Percentiles rank a stretch among this genome's conserved stretches.
phyloP scores from a whole-genome alignment of 345 rosid genomes.

The Populus simonii region DNA sequence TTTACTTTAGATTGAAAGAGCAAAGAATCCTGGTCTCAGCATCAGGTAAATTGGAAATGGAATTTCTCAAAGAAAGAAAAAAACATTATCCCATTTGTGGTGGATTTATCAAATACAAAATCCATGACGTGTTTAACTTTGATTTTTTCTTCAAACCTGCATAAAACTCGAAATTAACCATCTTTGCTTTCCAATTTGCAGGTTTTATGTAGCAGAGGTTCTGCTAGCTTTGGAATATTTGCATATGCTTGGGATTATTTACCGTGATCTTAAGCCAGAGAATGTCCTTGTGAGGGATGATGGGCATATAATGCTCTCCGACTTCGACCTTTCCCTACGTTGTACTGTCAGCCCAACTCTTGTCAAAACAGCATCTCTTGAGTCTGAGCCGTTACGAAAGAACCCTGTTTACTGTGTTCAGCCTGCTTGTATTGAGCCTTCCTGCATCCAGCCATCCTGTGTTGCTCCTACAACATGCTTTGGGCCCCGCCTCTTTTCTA shows the following conservation, averaged over 20 bases:
- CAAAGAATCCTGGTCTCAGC: neutral
- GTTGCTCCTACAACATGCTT: conserved; percentile 82
- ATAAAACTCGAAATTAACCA: neutral
- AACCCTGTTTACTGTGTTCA: conserved; percentile 69
- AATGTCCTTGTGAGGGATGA: conserved; percentile 76
- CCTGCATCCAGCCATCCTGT: conserved; percentile 81
- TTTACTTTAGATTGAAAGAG: neutral
- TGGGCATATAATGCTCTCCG: conserved; percentile 81
- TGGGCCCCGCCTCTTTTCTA: conserved; percentile 76
- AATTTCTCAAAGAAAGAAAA: neutral
- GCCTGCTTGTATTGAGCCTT: conserved; percentile 81
- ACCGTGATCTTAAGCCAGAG: conserved; percentile 85
- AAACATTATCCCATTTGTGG: neutral
- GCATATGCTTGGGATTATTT: conserved; percentile 87
- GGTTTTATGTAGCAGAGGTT: conserved; percentile 85
- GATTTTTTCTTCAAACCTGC: neutral
- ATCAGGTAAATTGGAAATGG: neutral
- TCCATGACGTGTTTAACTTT: neutral
- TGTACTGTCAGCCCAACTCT: conserved; percentile 83
- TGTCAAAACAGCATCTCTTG: conserved; percentile 52
- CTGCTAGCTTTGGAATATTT: conserved; percentile 82
- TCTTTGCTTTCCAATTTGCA: conserved; percentile 18
- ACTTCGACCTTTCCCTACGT: conserved; percentile 85
- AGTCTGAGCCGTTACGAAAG: conserved; percentile 66
- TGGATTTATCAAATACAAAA: neutral